Evolutionary conservation across 2,329 filamentous ascomycete species (phyloP), one percentile per base, ranked within the genome.

Genomic region (Verticillium zaregamsianum): DNA sequence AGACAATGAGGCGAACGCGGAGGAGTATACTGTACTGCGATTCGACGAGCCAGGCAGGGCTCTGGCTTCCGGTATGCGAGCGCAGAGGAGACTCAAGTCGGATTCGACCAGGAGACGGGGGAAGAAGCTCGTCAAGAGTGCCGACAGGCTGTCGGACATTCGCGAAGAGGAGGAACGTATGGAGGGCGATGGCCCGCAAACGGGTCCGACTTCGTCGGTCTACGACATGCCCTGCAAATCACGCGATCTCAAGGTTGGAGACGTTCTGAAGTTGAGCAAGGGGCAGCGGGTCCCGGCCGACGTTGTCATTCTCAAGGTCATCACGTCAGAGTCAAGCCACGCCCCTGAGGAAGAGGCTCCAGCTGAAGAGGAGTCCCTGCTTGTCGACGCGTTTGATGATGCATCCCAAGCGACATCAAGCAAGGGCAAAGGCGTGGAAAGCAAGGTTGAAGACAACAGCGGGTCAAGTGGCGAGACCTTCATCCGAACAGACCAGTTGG

Each of bases 401-500:
- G 45, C 45, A 14, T 12, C 45, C 8, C 45, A 72, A 77, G 20
- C 39, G 23, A 23, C 54, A 20, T 33, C 1, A 73, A 74, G 8
- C 73, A 76, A 39, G 17, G 67, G 68, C 39, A 63, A 63, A 25
- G 64, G 61, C 40, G 52, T 66, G 59, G 65, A 69, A 66, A 59
- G 68, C n/a, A 66, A 68, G 39, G 66, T 68, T 1, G 75, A 77
- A 52, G 72, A 71, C 17, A 79, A 77, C 57, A 74, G 74, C 14
- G 76, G 77, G 20, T 76, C 83, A n/a, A 81, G 82, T 31, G 93
- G 93, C 32, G 96, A 99, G 76, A 94, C 94, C 0, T 99, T 99
- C 70, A 98, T 99, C 71, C 86, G 95, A 63, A 99, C 96, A 2
- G 95, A 99, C 74, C 95, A 99, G 72, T 83, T 99, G 11, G 95